A percentile compares a stretch with the other conserved stretches of the same genome.
These are phyloP conservation scores for Paraglomus occultum DNA, from an alignment of 192 early-diverging fungal genomes.

Conservation along the genomic window DNA sequence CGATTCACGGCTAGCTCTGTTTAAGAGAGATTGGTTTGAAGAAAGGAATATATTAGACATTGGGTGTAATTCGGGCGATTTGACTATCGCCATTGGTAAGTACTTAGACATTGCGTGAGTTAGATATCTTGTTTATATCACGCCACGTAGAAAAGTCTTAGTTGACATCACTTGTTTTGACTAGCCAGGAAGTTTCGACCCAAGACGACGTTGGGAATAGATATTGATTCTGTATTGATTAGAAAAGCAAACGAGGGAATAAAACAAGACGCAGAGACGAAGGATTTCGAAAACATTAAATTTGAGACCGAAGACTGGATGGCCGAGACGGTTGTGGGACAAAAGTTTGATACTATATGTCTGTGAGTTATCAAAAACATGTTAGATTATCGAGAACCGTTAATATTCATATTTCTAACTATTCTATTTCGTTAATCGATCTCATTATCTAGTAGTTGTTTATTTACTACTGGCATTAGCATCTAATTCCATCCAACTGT, in stretches of 20 bases:
- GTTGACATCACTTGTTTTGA: not conserved
- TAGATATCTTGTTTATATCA: not conserved
- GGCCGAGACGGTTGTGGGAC: constrained; percentile 31
- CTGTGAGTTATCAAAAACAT: constrained; percentile 38
- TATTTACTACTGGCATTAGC: not conserved
- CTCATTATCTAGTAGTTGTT: constrained; percentile 7
- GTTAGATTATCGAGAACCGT: not conserved
- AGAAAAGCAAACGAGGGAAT: constrained; percentile 48
- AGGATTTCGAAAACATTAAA: constrained; percentile 62
- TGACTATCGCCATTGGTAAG: constrained; percentile 58
- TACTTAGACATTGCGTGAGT: not conserved
- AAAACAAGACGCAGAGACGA: no score
- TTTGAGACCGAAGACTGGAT: constrained; percentile 65
- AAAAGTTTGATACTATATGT: constrained; percentile 63
- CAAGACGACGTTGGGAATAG: constrained; percentile 60
- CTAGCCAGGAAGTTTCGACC: constrained; percentile 56
- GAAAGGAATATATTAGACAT: constrained; percentile 68
- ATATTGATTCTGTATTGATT: constrained; percentile 69
- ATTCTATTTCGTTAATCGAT: constrained; percentile 3
- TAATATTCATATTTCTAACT: not conserved
- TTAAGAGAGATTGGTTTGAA: constrained; percentile 50
- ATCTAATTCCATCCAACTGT: not conserved
- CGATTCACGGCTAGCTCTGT: constrained; percentile 59
- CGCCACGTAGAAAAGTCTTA: not conserved
- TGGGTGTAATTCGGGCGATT: constrained; percentile 72